phyloP scores from a whole-genome alignment of 352 stramenopile species.

The Phytophthora quininea region DNA sequence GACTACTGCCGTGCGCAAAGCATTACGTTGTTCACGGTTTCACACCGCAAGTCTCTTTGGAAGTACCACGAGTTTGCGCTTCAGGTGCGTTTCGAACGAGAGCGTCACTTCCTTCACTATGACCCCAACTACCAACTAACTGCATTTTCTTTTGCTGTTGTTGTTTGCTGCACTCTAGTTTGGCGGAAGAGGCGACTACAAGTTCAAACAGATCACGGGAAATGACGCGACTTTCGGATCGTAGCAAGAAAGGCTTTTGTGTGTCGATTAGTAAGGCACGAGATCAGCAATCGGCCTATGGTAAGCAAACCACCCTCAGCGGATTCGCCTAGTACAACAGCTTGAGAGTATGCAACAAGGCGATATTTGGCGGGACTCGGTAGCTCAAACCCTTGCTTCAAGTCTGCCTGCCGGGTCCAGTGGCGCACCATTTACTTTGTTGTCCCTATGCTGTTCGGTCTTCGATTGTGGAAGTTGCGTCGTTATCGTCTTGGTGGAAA shows the following conservation, averaged over 20 bases:
- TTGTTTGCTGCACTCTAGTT: background rate
- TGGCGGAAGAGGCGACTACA: background rate
- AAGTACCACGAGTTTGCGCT: slow-evolving; percentile 90
- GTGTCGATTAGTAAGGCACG: too few species aligned
- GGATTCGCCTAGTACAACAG: too few species aligned
- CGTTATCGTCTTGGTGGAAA: background rate
- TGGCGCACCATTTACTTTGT: background rate
- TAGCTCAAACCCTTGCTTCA: too few species aligned
- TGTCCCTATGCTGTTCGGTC: background rate
- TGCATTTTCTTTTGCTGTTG: background rate
- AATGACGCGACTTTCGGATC: background rate
- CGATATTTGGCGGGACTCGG: too few species aligned
- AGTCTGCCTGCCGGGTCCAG: background rate
- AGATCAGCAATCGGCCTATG: too few species aligned
- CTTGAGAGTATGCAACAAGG: too few species aligned
- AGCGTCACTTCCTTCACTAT: background rate
- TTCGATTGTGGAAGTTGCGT: background rate
- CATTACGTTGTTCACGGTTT: slow-evolving; percentile 93
- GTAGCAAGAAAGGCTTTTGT: background rate
- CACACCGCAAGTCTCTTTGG: slow-evolving; percentile 91
- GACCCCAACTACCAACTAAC: background rate
- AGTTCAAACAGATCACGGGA: background rate
- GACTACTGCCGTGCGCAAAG: slow-evolving; percentile 80
- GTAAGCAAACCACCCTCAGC: too few species aligned
- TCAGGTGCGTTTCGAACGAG: slow-evolving; percentile 46